Conservation (phyloP, 2,329 filamentous ascomycete species). For the Monosporascus sp. region DNA sequence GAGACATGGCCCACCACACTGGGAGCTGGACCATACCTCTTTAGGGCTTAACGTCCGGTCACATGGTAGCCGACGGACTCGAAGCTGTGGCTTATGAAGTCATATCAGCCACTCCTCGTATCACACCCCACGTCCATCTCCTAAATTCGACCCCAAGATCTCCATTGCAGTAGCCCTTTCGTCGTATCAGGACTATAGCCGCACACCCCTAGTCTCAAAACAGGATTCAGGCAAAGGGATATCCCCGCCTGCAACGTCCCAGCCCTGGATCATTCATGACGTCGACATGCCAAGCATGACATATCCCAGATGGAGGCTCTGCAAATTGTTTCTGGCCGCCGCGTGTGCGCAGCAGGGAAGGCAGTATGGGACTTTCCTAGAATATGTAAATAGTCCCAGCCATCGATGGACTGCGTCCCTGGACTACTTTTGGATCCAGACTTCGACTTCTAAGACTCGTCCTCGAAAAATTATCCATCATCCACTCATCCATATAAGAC, state of each 20-base stretch:
- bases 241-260: slow-evolving; percentile 1
- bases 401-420: neutral
- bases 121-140: neutral
- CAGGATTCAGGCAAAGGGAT: slow-evolving; percentile 5
- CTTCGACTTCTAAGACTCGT: no score
- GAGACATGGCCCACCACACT: neutral
- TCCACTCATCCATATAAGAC: neutral
- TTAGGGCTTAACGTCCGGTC: neutral
- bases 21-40: neutral
- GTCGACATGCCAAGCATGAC: slow-evolving; percentile 9
- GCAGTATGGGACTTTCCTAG: neutral
- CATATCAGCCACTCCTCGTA: neutral
- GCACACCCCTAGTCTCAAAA: slow-evolving; percentile 1
- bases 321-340: neutral
- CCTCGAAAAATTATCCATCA: neutral
- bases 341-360: neutral
- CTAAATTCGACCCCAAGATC: neutral
- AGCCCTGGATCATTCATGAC: slow-evolving; percentile 10
- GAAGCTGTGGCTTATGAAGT: neutral
- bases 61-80: neutral
- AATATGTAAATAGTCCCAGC: slow-evolving; percentile 14
- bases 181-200: neutral
- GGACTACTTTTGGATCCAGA: neutral
- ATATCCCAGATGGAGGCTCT: neutral
- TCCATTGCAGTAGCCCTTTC: neutral